Evolutionary conservation across 1,284 basidiomycete species (phyloP), one percentile per base, ranked within the genome.

Genomic region (Boletus semigastroideus): DNA sequence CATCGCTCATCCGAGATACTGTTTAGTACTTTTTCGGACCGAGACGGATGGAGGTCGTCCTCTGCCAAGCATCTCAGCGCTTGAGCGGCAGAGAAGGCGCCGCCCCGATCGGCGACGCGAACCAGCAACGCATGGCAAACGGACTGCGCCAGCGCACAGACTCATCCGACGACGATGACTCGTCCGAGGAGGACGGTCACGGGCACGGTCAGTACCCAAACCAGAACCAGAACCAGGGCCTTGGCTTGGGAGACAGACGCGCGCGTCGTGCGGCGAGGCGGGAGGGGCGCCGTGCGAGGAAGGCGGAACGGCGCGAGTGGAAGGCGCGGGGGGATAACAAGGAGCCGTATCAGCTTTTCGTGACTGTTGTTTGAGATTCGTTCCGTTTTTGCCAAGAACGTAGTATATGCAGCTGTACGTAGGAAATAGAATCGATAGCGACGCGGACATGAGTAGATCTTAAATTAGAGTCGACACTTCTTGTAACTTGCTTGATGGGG

Each of bases 11-110:
- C 1, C 20, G 27, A 27, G 19, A 10, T 31, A 17, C 11, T 22
- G 5, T 17, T 27, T 27, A 67, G 69, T 66, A 64, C 57, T 68
- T 68, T 62, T 71, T 68, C 17, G 59, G 57, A n/a, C 68, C 66
- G 31, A 58, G 66, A 3, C 31, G 61, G 51, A 64, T 68, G 64
- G 68, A 71, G 27, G 66, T 51, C 30, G 57, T 56, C 45, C 54
- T 68, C 0, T 58, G 61, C 28, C 66, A 70, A 49, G 68, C 51
- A 3, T 51, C 57, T 7, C 57, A 71, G 48, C 58, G 68, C 12
- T 36, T 71, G 52, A 69, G 65, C 2, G 67, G 68, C 1, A 47
- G 42, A 16, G 0, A 55, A 4, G 65, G 68, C 1, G 42, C 42
- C 30, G 67, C 65, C 22, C 64, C 65, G 1, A 31, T 56, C 0